These are phyloP conservation scores for Talaromyces sp. DNA, from an alignment of 2,329 filamentous ascomycete genomes.

Conservation along the genomic window DNA sequence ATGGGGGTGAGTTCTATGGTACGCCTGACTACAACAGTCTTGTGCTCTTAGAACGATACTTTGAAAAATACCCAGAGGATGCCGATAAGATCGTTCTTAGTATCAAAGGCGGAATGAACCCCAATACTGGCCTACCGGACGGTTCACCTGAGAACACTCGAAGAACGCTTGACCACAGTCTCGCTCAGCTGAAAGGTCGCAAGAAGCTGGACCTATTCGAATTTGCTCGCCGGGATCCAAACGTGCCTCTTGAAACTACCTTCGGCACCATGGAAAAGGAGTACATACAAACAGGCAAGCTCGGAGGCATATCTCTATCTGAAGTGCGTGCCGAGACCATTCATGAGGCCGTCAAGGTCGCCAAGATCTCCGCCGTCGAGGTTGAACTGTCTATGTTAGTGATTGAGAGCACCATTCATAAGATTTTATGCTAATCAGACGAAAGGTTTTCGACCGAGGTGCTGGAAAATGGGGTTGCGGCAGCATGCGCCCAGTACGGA, in stretches of 20 bases:
- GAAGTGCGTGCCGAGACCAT: constrained; percentile 48
- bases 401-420: not conserved
- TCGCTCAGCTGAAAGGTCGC: constrained; percentile 43
- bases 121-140: not conserved
- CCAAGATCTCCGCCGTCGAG: constrained; percentile 2
- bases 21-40: constrained; percentile 57
- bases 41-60: constrained; percentile 61
- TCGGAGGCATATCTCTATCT: constrained; percentile 41
- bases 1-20: constrained; percentile 50
- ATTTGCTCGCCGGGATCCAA: constrained; percentile 56
- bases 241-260: constrained; percentile 41
- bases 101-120: not conserved
- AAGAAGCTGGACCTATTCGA: constrained; percentile 60
- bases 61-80: constrained; percentile 62
- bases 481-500: constrained; percentile 31
- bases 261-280: constrained; percentile 36
- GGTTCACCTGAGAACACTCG: constrained; percentile 53
- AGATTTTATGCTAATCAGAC: not conserved
- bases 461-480: constrained; percentile 12
- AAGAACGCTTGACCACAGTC: constrained; percentile 58
- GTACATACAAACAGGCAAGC: constrained; percentile 43
- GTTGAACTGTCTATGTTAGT: not conserved
- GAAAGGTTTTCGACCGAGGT: not conserved
- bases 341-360: constrained; percentile 24
- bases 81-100: constrained; percentile 43